Conservation (phyloP, 805 yeast genomes). For the Cyberlindnera americana region DNA sequence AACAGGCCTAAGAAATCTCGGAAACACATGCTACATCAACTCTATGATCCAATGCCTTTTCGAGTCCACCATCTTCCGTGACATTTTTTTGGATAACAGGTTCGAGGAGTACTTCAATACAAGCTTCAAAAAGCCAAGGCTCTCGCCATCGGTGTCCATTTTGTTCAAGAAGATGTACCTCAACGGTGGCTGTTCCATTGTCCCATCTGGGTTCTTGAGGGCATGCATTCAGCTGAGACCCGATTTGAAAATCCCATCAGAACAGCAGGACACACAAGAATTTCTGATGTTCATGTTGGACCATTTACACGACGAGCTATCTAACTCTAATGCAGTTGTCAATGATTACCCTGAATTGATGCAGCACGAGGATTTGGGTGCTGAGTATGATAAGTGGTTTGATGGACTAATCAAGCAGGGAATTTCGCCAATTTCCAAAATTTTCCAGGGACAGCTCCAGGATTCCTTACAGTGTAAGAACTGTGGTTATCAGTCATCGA, state of each 20-base stretch:
- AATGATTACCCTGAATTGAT: conserved; percentile 37
- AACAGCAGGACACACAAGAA: conserved; percentile 82
- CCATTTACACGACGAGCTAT: conserved; percentile 63
- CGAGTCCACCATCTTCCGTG: conserved; percentile 47
- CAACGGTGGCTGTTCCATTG: conserved; percentile 58
- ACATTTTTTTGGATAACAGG: conserved; percentile 43
- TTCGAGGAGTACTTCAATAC: conserved; percentile 41
- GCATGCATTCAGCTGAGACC: conserved; percentile 53
- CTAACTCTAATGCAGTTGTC: conserved; percentile 36
- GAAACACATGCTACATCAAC: conserved; percentile 75
- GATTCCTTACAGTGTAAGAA: conserved; percentile 58
- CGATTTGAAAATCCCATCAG: conserved; percentile 63
- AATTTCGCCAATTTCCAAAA: conserved; percentile 59
- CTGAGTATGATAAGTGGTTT: conserved; percentile 64
- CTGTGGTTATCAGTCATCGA: conserved; percentile 59
- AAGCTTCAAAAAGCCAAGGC: conserved; percentile 26
- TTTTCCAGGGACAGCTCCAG: conserved; percentile 73
- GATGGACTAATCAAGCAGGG: conserved; percentile 53
- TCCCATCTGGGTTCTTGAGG: conserved; percentile 62
- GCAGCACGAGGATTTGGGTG: conserved; percentile 34
- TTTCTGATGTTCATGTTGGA: conserved; percentile 65
- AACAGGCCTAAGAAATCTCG: conserved; percentile 64
- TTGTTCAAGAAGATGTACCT: conserved; percentile 54
- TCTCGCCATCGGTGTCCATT: conserved; percentile 50
- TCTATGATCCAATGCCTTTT: conserved; percentile 69